phyloP scores from a whole-genome alignment of 2,329 filamentous ascomycete genomes.

The Trichophyton equinum region DNA sequence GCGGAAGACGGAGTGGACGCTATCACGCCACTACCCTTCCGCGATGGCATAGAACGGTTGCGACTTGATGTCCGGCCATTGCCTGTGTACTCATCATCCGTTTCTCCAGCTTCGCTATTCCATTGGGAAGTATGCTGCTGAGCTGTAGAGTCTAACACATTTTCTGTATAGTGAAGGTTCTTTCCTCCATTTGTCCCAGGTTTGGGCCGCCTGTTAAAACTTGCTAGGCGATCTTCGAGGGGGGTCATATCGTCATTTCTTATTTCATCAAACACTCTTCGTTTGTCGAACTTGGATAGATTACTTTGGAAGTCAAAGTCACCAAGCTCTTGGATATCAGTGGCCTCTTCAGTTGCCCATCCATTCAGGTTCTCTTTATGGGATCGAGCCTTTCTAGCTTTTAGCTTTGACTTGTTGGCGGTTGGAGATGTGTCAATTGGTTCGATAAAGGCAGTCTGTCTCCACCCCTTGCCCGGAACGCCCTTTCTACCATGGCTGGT shows the following conservation, averaged over 20 bases:
- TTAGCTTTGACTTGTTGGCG: constrained; percentile 26
- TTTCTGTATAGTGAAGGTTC: constrained; percentile 84
- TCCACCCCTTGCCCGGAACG: constrained; percentile 49
- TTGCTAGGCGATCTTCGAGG: constrained; percentile 81
- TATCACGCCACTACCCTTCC: constrained; percentile 33
- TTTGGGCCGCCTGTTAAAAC: constrained; percentile 60
- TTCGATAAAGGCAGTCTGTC: constrained; percentile 54
- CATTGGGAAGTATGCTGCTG: constrained; percentile 33
- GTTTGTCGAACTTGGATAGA: constrained; percentile 89
- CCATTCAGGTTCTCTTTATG: constrained; percentile 55
- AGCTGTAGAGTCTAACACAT: constrained; percentile 59
- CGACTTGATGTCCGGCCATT: constrained; percentile 34
- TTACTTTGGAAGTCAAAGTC: constrained; percentile 91
- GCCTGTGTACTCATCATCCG: constrained; percentile 28
- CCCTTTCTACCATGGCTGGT: constrained; percentile 28
- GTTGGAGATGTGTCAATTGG: constrained; percentile 33
- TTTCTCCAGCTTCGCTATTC: constrained; percentile 65
- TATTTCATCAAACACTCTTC: constrained; percentile 81
- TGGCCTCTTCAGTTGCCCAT: constrained; percentile 93
- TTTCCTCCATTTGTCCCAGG: constrained; percentile 68
- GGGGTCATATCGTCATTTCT: constrained; percentile 75
- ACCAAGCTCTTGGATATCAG: constrained; percentile 80
- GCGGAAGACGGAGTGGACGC: constrained; percentile 26
- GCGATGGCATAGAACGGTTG: constrained; percentile 29
- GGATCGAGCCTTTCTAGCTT: constrained; percentile 32